Evolutionary conservation across 495 filamentous ascomycete species (phyloP), one percentile per base, ranked within the genome.

Genomic region (Aspergillus leporis): DNA sequence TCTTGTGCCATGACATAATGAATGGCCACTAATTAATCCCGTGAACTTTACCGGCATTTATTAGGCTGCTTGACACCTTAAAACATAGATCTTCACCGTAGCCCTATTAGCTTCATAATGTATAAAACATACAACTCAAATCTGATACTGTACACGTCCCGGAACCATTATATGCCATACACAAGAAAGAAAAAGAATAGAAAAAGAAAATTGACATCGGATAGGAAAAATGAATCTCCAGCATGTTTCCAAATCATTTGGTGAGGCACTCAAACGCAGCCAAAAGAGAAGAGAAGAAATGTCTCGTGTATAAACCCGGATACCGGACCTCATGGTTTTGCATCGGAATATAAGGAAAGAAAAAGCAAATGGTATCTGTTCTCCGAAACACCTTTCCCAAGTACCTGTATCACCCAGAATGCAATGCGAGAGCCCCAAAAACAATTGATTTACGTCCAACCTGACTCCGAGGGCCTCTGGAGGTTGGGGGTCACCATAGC

Each of bases 61-160:
- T n/a, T n/a, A n/a, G n/a, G n/a, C n/a, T n/a, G n/a, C n/a, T n/a
- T n/a, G n/a, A n/a, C n/a, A n/a, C n/a, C n/a, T n/a, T n/a, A n/a
- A n/a, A n/a, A n/a, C n/a, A n/a, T n/a, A n/a, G n/a, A n/a, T n/a
- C n/a, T n/a, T n/a, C n/a, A n/a, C n/a, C n/a, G 7, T 21, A 28
- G 25, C 25, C 25, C 3, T n/a, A n/a, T n/a, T 22, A n/a, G 43
- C 43, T 41, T 54, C 51, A 22, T 54, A 38, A 56, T 28, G 25
- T 28, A 28, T 28, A 28, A 28, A 28, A 28, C 25, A 28, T 28
- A 3, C 25, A 28, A 6, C 3, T 28, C 25, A 28, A 28, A 28
- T 28, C 25, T 63, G 50, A 59, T 72, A 75, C 66, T 75, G 66
- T 76, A 75, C 71, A 75, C 56, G 40, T 62, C 47, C 59, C 46